Evolutionary conservation across 2,329 filamentous ascomycete species (phyloP), one percentile per base, ranked within the genome.

Genomic region (Neopestalotiopsis sp.): DNA sequence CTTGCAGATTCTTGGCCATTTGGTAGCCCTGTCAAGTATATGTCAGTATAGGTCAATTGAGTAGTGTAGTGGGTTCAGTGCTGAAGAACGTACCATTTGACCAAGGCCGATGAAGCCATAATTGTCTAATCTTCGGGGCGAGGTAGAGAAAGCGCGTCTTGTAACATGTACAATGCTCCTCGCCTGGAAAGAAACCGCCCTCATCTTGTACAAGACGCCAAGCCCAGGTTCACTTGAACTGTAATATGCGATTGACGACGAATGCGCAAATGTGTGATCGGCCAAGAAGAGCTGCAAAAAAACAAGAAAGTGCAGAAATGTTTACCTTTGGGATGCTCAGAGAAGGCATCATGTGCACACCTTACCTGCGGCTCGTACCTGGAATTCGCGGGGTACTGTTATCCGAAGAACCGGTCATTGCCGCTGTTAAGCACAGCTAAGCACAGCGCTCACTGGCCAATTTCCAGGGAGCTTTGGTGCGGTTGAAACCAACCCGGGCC

Each of bases 1-100:
- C 81, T 76, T 88, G 87, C 4, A 90, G 83, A 76, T 90, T 90
- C 79, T 84, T 86, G 70, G 87, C 88, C 88, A 90, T 90, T 80
- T 89, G 87, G 74, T 86, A 89, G 57, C 88, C 88, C 87, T 89
- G 64, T 5, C 57, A 2, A 28, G 59, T 28, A 64, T 12, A 38
- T 30, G 70, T 69, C 71, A 67, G 66, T 59, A 67, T 7, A 5
- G n/a, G 10, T 14, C 45, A 52, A 34, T 14, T 45, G 32, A 3
- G 24, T 28, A 28, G 4, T 4, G 34, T 4, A 56, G 24, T 24
- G 56, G n/a, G n/a, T 6, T n/a, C 67, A n/a, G 45, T 57, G 45
- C 34, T 38, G 60, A n/a, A 32, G 24, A 10, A 74, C 82, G 38
- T 79, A 89, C 87, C 88, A 90, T 90, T 71, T 89, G 88, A 5